These are phyloP conservation scores for Pseudogymnoascus pannorum DNA, from an alignment of 2,329 filamentous ascomycete species.

Conservation along the genomic window DNA sequence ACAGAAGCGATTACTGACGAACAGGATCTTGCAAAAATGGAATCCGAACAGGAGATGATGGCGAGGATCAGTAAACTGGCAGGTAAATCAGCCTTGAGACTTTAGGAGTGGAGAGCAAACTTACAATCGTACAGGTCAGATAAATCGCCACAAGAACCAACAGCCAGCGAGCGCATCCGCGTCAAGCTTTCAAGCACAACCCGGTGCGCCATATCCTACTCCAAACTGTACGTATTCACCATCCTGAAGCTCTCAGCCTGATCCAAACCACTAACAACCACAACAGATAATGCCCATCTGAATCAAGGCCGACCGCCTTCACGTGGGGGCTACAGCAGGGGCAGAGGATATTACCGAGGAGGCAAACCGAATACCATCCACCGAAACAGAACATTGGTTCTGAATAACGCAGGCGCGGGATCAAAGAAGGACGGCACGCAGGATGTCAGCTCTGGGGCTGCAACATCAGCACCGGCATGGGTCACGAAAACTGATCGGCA, in stretches of 20 bases:
- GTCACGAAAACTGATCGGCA: slow-evolving; percentile 69
- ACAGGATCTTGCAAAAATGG: slow-evolving; percentile 25
- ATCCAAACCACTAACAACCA: slow-evolving; percentile 15
- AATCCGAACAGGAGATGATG: slow-evolving; percentile 48
- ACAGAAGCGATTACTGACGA: not conserved
- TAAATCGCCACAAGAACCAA: slow-evolving; percentile 70
- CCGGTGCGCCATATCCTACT: slow-evolving; percentile 12
- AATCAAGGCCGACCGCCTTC: slow-evolving; percentile 22
- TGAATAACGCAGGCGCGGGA: slow-evolving; percentile 40
- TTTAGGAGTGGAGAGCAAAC: slow-evolving; percentile 43
- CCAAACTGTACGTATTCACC: not conserved
- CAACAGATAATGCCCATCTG: slow-evolving; percentile 22
- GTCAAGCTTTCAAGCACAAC: slow-evolving; percentile 27
- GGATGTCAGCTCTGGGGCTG: slow-evolving; percentile 28
- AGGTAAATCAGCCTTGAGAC: slow-evolving; percentile 35
- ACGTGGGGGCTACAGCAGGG: slow-evolving; percentile 20
- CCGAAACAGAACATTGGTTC: slow-evolving; percentile 55
- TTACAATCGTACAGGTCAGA: slow-evolving; percentile 51
- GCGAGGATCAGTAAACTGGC: slow-evolving; percentile 49
- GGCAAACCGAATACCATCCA: slow-evolving; percentile 37
- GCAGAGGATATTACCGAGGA: slow-evolving; percentile 27
- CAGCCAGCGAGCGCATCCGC: slow-evolving; percentile 36
- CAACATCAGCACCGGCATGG: slow-evolving; percentile 42
- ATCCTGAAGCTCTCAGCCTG: not conserved
- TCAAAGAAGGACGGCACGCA: slow-evolving; percentile 29